Percentiles rank a stretch among this genome's conserved stretches.
Conservation (phyloP, 2,329 filamentous ascomycete genomes). For the Tympanopsis confertula region DNA sequence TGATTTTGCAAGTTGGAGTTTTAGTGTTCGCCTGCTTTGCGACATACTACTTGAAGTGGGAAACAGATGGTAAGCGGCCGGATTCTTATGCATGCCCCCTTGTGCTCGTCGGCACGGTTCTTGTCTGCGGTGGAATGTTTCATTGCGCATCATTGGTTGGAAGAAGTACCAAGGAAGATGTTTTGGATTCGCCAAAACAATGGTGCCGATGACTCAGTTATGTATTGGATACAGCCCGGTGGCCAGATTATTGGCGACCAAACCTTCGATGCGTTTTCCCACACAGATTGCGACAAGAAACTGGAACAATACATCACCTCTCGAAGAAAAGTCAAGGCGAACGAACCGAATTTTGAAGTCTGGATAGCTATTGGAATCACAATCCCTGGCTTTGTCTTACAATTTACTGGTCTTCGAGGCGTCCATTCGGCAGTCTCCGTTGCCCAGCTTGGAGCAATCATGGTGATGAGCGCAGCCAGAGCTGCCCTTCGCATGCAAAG, state of each 20-base stretch:
- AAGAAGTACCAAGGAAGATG: background rate
- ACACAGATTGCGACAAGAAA: too few species aligned
- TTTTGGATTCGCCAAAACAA: conserved; percentile 8
- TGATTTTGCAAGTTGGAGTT: background rate
- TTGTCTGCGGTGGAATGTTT: background rate
- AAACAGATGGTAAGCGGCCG: background rate
- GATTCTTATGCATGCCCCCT: background rate
- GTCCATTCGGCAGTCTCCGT: conserved; percentile 22
- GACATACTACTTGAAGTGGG: background rate
- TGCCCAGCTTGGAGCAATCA: conserved; percentile 17
- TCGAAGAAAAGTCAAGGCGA: background rate
- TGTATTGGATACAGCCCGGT: conserved; percentile 25
- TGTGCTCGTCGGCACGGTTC: background rate
- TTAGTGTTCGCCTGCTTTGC: too few species aligned
- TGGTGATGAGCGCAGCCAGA: conserved; percentile 16
- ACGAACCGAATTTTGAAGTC: background rate
- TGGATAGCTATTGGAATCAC: too few species aligned
- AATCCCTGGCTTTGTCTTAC: conserved; percentile 18
- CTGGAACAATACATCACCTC: background rate
- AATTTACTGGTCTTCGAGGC: conserved; percentile 23
- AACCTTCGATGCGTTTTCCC: conserved; percentile 21
- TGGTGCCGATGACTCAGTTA: too few species aligned
- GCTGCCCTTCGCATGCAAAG: background rate
- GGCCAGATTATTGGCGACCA: conserved; percentile 22
- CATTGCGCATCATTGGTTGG: background rate